Conservation (phyloP, 2,329 filamentous ascomycete genomes). For the Raffaelea deltoideospora region DNA sequence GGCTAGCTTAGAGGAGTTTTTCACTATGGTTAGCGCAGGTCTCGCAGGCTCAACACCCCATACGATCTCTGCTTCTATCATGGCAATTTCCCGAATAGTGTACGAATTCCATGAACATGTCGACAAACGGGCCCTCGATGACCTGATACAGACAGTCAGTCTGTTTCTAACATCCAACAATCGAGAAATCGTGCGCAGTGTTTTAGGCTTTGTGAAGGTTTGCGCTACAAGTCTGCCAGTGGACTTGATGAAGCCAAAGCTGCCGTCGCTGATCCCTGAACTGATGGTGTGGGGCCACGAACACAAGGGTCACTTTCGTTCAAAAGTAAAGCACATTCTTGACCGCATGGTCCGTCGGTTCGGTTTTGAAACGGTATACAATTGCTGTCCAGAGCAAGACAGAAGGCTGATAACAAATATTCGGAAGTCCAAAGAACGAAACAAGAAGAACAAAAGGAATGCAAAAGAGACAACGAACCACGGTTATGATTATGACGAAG, state of each 20-base stretch:
- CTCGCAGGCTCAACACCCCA: slow-evolving; percentile 84
- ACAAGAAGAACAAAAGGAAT: slow-evolving; percentile 74
- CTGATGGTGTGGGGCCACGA: slow-evolving; percentile 94
- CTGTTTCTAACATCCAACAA: slow-evolving; percentile 94
- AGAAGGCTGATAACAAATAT: slow-evolving; percentile 87
- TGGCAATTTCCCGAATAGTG: slow-evolving; percentile 79
- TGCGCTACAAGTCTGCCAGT: slow-evolving; percentile 75
- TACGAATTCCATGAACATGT: slow-evolving; percentile 74
- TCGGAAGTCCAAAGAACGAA: slow-evolving; percentile 82
- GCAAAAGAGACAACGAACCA: too few relatives aligned
- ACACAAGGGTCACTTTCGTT: slow-evolving; percentile 92
- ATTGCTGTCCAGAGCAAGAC: slow-evolving; percentile 69
- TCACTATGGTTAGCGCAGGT: slow-evolving; percentile 96
- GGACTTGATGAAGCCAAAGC: slow-evolving; percentile 61
- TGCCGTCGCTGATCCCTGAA: slow-evolving; percentile 69
- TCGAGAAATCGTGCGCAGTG: slow-evolving; percentile 87
- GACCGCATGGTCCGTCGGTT: slow-evolving; percentile 90
- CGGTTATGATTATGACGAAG: too few relatives aligned
- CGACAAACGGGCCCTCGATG: slow-evolving; percentile 53
- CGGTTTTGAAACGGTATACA: slow-evolving; percentile 66
- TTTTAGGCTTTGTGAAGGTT: slow-evolving; percentile 93
- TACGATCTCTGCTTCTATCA: slow-evolving; percentile 97
- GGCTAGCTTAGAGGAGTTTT: slow-evolving; percentile 84
- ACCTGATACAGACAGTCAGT: slow-evolving; percentile 88
- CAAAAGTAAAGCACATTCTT: slow-evolving; percentile 95